Conservation (phyloP, 1,139 yeast species). For the Hyphopichia buzzinii region DNA sequence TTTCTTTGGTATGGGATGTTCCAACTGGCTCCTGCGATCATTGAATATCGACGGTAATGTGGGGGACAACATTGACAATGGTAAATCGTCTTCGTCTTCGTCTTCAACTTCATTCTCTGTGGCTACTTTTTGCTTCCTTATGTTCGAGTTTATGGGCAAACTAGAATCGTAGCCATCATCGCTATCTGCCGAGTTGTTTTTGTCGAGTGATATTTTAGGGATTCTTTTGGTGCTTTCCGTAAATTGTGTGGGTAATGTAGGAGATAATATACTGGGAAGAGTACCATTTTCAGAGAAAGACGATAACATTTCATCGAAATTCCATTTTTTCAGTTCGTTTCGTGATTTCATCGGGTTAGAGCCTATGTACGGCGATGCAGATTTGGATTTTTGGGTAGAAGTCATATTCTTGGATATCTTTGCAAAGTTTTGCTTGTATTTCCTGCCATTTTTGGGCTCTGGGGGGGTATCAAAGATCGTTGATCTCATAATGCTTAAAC, state of each 20-base stretch:
- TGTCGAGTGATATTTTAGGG: conserved; percentile 3
- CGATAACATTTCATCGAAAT: conserved; percentile 38
- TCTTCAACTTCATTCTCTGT: conserved; percentile 1
- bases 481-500: conserved; percentile 31
- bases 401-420: not conserved
- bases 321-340: conserved; percentile 24
- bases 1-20: conserved; percentile 14
- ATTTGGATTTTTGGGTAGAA: conserved; percentile 13
- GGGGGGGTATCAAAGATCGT: conserved; percentile 33
- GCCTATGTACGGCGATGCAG: conserved; percentile 17
- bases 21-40: conserved; percentile 2
- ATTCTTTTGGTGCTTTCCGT: conserved; percentile 2
- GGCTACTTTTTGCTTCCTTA: conserved; percentile 5
- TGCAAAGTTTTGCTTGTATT: not conserved
- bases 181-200: conserved; percentile 3
- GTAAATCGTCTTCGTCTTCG: conserved; percentile 18
- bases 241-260: conserved; percentile 33
- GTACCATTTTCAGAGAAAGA: conserved; percentile 34
- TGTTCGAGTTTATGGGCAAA: conserved; percentile 1
- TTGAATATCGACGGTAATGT: conserved; percentile 34
- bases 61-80: conserved; percentile 34
- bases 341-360: not conserved
- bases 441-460: not conserved
- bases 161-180: conserved; percentile 4
- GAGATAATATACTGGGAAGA: conserved; percentile 43